Conservation (phyloP, 495 filamentous ascomycete species). For the Aspergillus incahuasiensis region DNA sequence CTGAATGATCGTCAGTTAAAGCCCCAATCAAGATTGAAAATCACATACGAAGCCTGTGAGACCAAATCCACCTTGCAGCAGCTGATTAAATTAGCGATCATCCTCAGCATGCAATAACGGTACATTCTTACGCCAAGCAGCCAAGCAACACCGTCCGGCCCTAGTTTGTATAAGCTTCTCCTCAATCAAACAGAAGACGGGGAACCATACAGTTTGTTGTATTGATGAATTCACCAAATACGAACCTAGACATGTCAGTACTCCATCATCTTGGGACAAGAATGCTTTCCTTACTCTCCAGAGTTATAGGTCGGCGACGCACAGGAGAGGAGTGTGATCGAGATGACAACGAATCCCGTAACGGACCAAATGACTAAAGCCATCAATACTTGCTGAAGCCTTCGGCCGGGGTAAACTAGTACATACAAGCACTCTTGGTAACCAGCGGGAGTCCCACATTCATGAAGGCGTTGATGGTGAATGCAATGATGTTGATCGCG, state of each 20-base stretch:
- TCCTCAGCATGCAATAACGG: background rate
- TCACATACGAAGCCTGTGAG: constrained; percentile 54
- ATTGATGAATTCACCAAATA: constrained; percentile 57
- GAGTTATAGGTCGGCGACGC: constrained; percentile 58
- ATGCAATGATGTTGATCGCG: constrained; percentile 56
- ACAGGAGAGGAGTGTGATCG: constrained; percentile 59
- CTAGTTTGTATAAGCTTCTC: constrained; percentile 21
- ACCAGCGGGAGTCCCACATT: constrained; percentile 59
- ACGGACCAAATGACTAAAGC: constrained; percentile 59
- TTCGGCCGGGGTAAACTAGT: background rate
- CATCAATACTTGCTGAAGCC: background rate
- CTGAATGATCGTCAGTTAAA: constrained; percentile 25
- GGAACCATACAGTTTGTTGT: constrained; percentile 48
- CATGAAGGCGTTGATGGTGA: constrained; percentile 63
- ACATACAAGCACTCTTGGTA: constrained; percentile 52
- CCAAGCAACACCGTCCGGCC: constrained; percentile 63
- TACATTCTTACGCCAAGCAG: constrained; percentile 47
- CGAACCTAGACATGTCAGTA: constrained; percentile 49
- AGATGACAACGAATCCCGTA: constrained; percentile 62
- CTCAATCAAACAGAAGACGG: background rate
- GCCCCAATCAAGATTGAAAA: background rate
- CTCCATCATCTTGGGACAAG: constrained; percentile 24
- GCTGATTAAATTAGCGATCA: constrained; percentile 25
- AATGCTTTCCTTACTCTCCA: constrained; percentile 47
- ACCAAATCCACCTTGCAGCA: constrained; percentile 58